Evolutionary conservation across 768 basidiomycete species (phyloP).

Genomic region (Dacryopinax primogenitus): DNA sequence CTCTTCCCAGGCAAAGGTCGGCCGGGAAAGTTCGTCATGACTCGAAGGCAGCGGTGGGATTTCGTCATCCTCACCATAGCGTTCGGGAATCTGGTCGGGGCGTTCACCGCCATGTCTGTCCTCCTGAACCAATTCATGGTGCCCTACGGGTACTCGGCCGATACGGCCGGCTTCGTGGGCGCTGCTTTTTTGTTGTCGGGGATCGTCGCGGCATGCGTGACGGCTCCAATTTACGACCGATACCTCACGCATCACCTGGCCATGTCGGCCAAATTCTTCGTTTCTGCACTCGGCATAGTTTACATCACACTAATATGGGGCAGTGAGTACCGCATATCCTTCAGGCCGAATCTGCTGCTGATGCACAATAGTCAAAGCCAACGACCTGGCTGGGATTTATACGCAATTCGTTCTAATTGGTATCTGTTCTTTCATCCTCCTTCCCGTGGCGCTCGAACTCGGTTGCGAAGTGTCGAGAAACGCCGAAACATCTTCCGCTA

Average conservation of each 20-base stretch:
- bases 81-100: conserved; percentile 54
- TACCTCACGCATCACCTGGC: conserved; percentile 60
- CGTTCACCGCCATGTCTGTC: conserved; percentile 50
- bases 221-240: conserved; percentile 67
- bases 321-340: conserved; percentile 32
- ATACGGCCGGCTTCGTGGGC: conserved; percentile 49
- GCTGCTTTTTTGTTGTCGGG: conserved; percentile 33
- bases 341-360: neutral
- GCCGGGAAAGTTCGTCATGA: conserved; percentile 41
- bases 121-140: conserved; percentile 60
- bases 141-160: conserved; percentile 58
- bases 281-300: conserved; percentile 45
- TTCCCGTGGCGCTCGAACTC: conserved; percentile 66
- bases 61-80: conserved; percentile 45
- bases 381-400: conserved; percentile 50
- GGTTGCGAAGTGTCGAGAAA: conserved; percentile 69
- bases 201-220: conserved; percentile 50
- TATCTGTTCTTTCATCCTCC: conserved; percentile 47
- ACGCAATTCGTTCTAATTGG: conserved; percentile 59
- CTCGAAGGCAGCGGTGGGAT: conserved; percentile 52
- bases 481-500: conserved; percentile 59
- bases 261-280: conserved; percentile 42
- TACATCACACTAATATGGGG: conserved; percentile 73
- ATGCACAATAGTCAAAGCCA: conserved; percentile 39
- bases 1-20: conserved; percentile 31